Evolutionary conservation across 2,329 filamentous ascomycete species (phyloP).

Genomic region (Microdochium bolleyi): DNA sequence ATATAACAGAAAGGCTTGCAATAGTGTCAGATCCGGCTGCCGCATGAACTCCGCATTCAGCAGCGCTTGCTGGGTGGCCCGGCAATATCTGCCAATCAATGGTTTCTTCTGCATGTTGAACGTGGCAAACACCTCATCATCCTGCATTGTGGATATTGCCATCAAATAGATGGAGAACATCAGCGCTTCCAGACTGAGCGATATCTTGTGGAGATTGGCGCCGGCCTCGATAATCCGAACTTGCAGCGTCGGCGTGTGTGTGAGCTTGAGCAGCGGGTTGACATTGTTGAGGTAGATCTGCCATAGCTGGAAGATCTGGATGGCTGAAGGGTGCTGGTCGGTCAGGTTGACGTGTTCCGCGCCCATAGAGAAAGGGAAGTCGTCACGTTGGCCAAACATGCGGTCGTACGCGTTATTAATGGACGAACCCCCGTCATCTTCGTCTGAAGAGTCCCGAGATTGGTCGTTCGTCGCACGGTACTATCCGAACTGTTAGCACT

Average conservation of each 20-base stretch:
- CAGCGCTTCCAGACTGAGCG: constrained; percentile 52
- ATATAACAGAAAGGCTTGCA: constrained; percentile 63
- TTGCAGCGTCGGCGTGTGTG: constrained; percentile 59
- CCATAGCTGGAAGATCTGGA: constrained; percentile 59
- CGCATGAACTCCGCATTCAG: constrained; percentile 60
- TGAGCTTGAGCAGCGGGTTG: constrained; percentile 61
- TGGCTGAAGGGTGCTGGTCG: constrained; percentile 41
- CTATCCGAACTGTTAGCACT: constrained; percentile 19
- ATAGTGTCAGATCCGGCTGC: constrained; percentile 53
- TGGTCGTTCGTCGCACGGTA: constrained; percentile 41
- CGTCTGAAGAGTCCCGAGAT: constrained; percentile 47
- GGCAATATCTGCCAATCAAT: constrained; percentile 44
- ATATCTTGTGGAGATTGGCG: constrained; percentile 43
- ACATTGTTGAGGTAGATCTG: constrained; percentile 64
- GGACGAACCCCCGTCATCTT: constrained; percentile 41
- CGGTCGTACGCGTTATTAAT: constrained; percentile 52
- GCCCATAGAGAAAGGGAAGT: constrained; percentile 50
- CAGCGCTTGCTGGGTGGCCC: constrained; percentile 55
- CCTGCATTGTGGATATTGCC: constrained; percentile 49
- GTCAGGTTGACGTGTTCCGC: constrained; percentile 33
- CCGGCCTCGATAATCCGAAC: constrained; percentile 55
- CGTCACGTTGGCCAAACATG: constrained; percentile 48
- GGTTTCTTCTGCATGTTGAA: constrained; percentile 45
- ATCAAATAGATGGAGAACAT: constrained; percentile 60
- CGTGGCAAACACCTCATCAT: constrained; percentile 40